A percentile compares a stretch with the other conserved stretches of the same genome.
These are phyloP conservation scores for Cornus controversa DNA, from an alignment of 148 eudicot genomes.

Conservation along the genomic window DNA sequence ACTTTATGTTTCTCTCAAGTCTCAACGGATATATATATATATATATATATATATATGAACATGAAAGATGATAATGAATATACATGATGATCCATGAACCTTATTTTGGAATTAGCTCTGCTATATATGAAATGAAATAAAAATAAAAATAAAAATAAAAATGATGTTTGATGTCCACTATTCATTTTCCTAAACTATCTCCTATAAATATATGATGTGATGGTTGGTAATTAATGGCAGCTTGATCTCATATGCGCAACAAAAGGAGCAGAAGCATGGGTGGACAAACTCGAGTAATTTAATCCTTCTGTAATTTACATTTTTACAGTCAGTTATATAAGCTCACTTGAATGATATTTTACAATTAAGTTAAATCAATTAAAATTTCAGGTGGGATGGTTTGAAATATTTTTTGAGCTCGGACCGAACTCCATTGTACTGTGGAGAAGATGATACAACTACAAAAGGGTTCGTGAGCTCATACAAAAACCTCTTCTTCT, in stretches of 20 bases:
- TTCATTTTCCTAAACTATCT: not conserved
- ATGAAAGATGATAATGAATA: too few relatives aligned
- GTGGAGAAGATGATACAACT: slow-evolving; percentile 21
- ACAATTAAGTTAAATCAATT: not conserved
- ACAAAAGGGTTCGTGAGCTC: slow-evolving; percentile 50
- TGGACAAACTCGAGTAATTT: slow-evolving; percentile 45
- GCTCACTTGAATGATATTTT: not conserved
- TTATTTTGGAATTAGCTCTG: too few relatives aligned
- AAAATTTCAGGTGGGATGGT: slow-evolving; percentile 47
- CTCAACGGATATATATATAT: too few relatives aligned
- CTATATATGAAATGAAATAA: too few relatives aligned
- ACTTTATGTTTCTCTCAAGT: not conserved
- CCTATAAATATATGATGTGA: not conserved
- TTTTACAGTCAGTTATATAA: too few relatives aligned
- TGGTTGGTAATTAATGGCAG: slow-evolving; percentile 18
- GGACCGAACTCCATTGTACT: slow-evolving; percentile 39
- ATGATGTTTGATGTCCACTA: too few relatives aligned
- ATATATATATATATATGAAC: too few relatives aligned
- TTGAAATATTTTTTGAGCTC: slow-evolving; percentile 21
- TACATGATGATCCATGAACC: too few relatives aligned
- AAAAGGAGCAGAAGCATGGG: slow-evolving; percentile 58
- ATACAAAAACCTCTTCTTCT: slow-evolving; percentile 50
- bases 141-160: too few relatives aligned
- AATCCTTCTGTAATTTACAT: not conserved
- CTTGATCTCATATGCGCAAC: slow-evolving; percentile 58